Conservation (phyloP, 495 filamentous ascomycete genomes). For the Xylona heveae region DNA sequence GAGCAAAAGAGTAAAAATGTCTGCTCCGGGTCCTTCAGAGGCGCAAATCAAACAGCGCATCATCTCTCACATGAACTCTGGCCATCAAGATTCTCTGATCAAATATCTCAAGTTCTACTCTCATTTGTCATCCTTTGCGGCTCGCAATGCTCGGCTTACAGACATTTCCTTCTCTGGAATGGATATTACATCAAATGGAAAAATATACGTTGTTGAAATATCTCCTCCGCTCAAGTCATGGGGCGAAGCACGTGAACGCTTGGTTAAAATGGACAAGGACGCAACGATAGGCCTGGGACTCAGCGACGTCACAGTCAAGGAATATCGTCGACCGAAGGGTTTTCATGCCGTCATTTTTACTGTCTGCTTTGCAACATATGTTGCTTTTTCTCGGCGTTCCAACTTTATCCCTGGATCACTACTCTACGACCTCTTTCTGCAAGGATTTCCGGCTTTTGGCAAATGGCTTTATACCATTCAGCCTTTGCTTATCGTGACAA, state of each 20-base stretch:
- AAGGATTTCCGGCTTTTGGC: conserved; percentile 25
- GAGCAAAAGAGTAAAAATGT: too few relatives aligned
- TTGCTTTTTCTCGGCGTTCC: conserved; percentile 21
- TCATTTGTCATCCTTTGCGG: conserved; percentile 21
- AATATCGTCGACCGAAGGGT: conserved; percentile 27
- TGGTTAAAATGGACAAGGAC: conserved; percentile 47
- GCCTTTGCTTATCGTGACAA: conserved; percentile 17
- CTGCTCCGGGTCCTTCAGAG: too few relatives aligned
- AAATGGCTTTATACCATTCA: conserved; percentile 24
- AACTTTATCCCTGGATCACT: conserved; percentile 34
- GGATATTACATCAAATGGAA: conserved; percentile 25
- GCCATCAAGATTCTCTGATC: conserved; percentile 43
- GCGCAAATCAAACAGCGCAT: conserved; percentile 35
- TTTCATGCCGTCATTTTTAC: conserved; percentile 21
- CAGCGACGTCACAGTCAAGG: conserved; percentile 31
- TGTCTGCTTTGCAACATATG: conserved; percentile 21
- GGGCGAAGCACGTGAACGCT: conserved; percentile 36
- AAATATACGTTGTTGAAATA: conserved; percentile 32
- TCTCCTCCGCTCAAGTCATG: conserved; percentile 36
- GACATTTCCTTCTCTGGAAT: conserved; percentile 38
- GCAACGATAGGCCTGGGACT: conserved; percentile 29
- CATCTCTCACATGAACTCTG: conserved; percentile 60
- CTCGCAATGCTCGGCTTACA: conserved; percentile 28
- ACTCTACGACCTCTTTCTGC: conserved; percentile 25
- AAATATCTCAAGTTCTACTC: conserved; percentile 45